phyloP scores from a whole-genome alignment of 108 stramenopile genomes.

The Skeletonema potamos region DNA sequence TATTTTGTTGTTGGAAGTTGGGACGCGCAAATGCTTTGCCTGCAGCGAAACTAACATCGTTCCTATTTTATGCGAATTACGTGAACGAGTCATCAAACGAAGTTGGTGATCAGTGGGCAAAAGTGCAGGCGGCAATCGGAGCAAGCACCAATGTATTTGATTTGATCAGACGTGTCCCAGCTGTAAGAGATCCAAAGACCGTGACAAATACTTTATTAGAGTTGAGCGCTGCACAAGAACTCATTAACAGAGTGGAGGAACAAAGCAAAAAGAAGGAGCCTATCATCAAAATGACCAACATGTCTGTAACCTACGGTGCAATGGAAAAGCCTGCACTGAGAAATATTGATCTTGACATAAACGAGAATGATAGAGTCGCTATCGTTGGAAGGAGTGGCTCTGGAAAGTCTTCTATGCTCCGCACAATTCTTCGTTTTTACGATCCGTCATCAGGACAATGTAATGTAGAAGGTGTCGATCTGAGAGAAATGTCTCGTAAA shows the following conservation, averaged over 20 bases:
- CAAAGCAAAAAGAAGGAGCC: slow-evolving; percentile 21
- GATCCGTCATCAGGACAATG: slow-evolving; percentile 87
- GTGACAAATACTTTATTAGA: slow-evolving; percentile 38
- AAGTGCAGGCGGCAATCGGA: slow-evolving; percentile 81
- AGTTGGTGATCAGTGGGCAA: slow-evolving; percentile 88
- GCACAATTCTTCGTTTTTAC: slow-evolving; percentile 90
- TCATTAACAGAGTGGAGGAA: slow-evolving; percentile 14
- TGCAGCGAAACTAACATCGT: slow-evolving; percentile 69
- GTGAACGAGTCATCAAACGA: slow-evolving; percentile 83
- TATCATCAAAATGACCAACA: slow-evolving; percentile 63
- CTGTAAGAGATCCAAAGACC: slow-evolving; percentile 58
- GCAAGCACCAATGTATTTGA: slow-evolving; percentile 85
- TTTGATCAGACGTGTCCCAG: slow-evolving; percentile 67
- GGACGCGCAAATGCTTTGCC: slow-evolving; percentile 66
- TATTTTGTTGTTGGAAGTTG: slow-evolving; percentile 69
- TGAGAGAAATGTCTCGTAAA: slow-evolving; percentile 72
- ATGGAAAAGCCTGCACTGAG: slow-evolving; percentile 75
- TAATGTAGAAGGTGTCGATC: slow-evolving; percentile 72
- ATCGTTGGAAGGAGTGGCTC: slow-evolving; percentile 92
- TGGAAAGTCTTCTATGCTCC: slow-evolving; percentile 91
- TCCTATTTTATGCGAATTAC: slow-evolving; percentile 83
- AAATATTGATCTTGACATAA: slow-evolving; percentile 68
- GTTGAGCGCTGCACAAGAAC: slow-evolving; percentile 22
- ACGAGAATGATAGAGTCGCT: slow-evolving; percentile 89
- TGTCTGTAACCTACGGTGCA: slow-evolving; percentile 64